Evolutionary conservation across 164 flowering plant genomes (phyloP), one percentile per base, ranked within the genome.

Genomic region (Platanus orientalis): DNA sequence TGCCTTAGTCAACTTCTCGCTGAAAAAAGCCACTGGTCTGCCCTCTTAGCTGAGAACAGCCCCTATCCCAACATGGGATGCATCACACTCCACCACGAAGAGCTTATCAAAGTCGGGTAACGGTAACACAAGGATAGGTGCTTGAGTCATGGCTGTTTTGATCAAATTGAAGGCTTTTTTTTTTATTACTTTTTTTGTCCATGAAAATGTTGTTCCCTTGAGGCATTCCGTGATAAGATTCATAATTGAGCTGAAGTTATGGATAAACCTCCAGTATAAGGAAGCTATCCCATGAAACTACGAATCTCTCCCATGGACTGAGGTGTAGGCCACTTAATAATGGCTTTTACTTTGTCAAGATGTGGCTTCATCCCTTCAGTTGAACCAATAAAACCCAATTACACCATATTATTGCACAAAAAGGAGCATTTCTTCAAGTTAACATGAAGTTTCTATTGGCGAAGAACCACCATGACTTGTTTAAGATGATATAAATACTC

Each of bases 351-450:
- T 17, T 63, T 53, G 4, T 36, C 17, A 6, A 39, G 48, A 36
- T 57, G 28, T 10, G 9, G 21, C 13, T 39, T 20, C 6, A 58
- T 2, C 0, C 50, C 50, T 7, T 58, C 9, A 4, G 30, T 16
- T 19, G 12, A 58, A 58, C 40, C 30, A 13, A 40, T 6, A 58
- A 23, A 58, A 5, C 49, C 49, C 26, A 60, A 27, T 4, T 6
- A 42, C 1, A 60, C 54, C 17, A 60, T 26, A 0, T 47, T 45
- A 6, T n/a, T 17, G 21, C 20, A 34, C 20, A 50, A 13, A 17
- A 47, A 59, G 12, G 64, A 49, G 28, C 56, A 30, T 12, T 49
- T 61, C n/a, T 50, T 61, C 45, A 61, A 13, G 24, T 61, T 61
- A 3, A 50, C 29, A 51, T 49, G 49, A 1, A 48, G 54, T 3